phyloP scores from a whole-genome alignment of 1,284 basidiomycete species.

The Marasmius sp. region DNA sequence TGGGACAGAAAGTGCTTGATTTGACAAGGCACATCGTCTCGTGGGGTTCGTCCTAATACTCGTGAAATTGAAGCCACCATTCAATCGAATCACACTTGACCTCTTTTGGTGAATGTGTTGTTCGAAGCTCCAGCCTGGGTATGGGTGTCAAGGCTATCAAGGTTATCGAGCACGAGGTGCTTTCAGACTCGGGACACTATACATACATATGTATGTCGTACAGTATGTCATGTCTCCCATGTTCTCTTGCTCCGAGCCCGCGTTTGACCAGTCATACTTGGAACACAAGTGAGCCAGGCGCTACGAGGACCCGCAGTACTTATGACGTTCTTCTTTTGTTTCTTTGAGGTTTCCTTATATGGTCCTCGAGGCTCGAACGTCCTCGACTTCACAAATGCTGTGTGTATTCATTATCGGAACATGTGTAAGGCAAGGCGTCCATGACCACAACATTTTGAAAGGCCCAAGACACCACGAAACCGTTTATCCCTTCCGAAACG shows the following conservation, averaged over 20 bases:
- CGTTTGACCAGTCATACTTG: not conserved
- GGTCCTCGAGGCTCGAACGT: no score
- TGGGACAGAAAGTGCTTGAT: not conserved
- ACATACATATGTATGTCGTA: not conserved
- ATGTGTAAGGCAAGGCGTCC: no score
- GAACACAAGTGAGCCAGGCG: no score
- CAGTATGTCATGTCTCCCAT: not conserved
- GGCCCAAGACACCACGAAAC: no score
- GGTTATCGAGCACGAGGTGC: not conserved
- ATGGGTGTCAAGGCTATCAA: not conserved
- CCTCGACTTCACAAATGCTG: no score
- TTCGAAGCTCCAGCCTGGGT: not conserved
- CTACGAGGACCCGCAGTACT: not conserved
- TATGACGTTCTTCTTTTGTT: no score
- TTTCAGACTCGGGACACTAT: not conserved
- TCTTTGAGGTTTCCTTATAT: no score
- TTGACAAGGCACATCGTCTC: not conserved
- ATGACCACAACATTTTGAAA: no score
- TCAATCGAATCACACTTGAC: not conserved
- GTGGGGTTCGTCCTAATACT: not conserved
- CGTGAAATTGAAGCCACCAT: not conserved
- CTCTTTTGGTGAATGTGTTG: not conserved
- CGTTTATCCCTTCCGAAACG: no score
- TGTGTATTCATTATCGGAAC: no score
- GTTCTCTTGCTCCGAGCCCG: not conserved